These are phyloP conservation scores for Orbilia oligospora DNA, from an alignment of 2,329 filamentous ascomycete genomes.

Conservation along the genomic window DNA sequence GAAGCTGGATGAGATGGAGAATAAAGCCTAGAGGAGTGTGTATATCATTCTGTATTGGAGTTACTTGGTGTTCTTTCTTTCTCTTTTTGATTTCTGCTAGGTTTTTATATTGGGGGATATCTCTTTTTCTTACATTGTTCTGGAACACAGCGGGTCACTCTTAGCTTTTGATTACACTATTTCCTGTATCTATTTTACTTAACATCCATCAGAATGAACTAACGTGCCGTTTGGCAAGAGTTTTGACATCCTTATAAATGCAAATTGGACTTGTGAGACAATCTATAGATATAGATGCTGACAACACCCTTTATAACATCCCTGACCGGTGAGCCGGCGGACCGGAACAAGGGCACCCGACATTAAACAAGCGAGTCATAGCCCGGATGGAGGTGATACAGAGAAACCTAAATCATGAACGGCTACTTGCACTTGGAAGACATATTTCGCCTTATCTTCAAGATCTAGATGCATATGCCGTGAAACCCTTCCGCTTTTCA, in stretches of 20 bases:
- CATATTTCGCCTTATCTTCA: too few species aligned
- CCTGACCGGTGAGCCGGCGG: neutral
- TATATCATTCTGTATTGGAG: neutral
- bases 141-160: neutral
- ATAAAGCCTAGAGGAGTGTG: neutral
- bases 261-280: too few species aligned
- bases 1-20: conserved; percentile 43
- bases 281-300: too few species aligned
- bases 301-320: too few species aligned
- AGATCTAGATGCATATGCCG: neutral
- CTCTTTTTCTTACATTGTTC: neutral
- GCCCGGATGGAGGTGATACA: neutral
- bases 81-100: neutral
- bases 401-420: neutral
- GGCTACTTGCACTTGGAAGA: neutral
- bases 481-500: neutral
- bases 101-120: neutral
- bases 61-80: neutral
- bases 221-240: neutral
- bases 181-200: conserved; percentile 16
- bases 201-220: neutral
- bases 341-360: neutral
- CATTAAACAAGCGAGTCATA: neutral
- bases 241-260: neutral
- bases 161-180: neutral